A percentile compares a stretch with the other conserved stretches of the same genome.
Conservation (phyloP, 2,329 filamentous ascomycete genomes). For the Pseudocercospora vitis region DNA sequence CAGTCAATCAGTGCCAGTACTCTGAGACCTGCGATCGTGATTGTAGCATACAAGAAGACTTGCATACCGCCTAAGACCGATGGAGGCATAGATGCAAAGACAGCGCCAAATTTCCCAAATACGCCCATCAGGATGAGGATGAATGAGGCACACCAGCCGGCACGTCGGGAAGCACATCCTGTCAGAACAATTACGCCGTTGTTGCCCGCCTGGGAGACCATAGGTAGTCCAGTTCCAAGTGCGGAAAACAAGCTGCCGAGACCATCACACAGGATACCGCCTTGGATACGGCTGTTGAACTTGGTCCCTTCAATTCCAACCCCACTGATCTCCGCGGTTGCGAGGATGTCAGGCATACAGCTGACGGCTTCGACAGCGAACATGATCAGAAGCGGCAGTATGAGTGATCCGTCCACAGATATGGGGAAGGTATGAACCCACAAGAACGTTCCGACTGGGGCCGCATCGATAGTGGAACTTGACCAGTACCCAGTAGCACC, state of each 20-base stretch:
- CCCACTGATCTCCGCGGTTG: conserved; percentile 14
- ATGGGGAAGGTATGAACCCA: conserved; percentile 15
- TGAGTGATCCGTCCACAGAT: conserved; percentile 13
- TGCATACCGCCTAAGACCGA: conserved; percentile 49
- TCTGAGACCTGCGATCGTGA: conserved; percentile 71
- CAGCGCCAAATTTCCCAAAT: conserved; percentile 14
- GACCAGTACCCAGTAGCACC: conserved; percentile 18
- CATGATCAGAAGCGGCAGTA: conserved; percentile 16
- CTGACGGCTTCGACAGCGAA: conserved; percentile 14
- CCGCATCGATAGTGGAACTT: conserved; percentile 3
- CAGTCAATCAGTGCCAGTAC: conserved; percentile 70
- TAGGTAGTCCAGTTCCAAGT: conserved; percentile 13
- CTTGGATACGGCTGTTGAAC: conserved; percentile 16
- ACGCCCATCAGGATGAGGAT: conserved; percentile 15
- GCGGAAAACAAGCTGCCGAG: conserved; percentile 14
- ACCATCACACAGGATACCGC: conserved; percentile 17
- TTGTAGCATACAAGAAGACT: conserved; percentile 73
- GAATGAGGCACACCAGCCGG: conserved; percentile 12
- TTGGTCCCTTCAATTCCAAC: conserved; percentile 15
- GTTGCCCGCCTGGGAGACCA: conserved; percentile 18
- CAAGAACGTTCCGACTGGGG: conserved; percentile 13
- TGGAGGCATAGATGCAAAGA: conserved; percentile 15
- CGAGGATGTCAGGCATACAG: conserved; percentile 18
- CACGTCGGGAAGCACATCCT: conserved; percentile 14
- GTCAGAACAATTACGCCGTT: conserved; percentile 19